Base-by-base conservation (phyloP, 1,139 yeast genomes). In the Pneumocystis canis region DNA sequence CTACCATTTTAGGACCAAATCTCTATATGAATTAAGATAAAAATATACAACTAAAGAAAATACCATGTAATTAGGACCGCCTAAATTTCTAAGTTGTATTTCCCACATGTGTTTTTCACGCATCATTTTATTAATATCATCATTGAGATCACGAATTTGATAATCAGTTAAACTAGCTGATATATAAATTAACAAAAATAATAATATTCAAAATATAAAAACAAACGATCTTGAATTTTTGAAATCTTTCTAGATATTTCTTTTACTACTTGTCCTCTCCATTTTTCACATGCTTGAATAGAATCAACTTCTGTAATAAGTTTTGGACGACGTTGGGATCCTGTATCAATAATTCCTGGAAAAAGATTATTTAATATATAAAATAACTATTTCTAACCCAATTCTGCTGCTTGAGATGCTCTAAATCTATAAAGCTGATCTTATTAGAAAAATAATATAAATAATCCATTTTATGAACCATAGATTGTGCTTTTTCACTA, bases 51-150 rank as follows among this genome's bases (percentile, higher is more conserved):
- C 25, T 6, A 60, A 18, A 59, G 37, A 39, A n/a, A 58, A 59
- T 11, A 61, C 54, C 69, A 80, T 69, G 69, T 82, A 81, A 69
- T 85, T 85, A 5, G 86, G 83, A 0, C 95, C 95, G 1, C 89
- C 89, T 1, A 88, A 74, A 25, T 80, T 78, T 64, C 79, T 78
- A 60, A 89, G 83, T 65, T 84, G 87, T 67, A 83, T 75, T 68
- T 89, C 96, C 96, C 96, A 89, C 1, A 86, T 80, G 60, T 78
- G 74, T 68, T 83, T 82, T 71, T 89, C 94, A 59, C 80, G 78
- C 74, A 85, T 78, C 32, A 87, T 75, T 64, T 79, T 79, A 71
- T 89, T 90, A 65, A 89, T 76, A 63, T 83, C 84, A 69, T 87
- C 95, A 70, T 89, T 90, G 47, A 86, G 71, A 60, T 85, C 94